Conservation (phyloP, 1,284 basidiomycete genomes). For the Porodaedalea pini region DNA sequence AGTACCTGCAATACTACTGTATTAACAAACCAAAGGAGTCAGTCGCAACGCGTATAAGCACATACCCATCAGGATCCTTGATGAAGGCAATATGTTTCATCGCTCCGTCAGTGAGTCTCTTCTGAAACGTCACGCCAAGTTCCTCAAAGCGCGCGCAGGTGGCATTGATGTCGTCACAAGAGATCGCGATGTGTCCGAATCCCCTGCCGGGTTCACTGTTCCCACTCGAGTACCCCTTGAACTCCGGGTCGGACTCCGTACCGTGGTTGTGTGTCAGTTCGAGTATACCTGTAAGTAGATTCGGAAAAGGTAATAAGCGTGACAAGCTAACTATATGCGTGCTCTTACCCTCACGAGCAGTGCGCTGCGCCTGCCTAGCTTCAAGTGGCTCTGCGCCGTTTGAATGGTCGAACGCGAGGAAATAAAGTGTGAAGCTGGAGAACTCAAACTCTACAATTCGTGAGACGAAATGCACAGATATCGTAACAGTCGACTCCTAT, state of each 20-base stretch:
- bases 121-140: constrained; percentile 86
- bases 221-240: constrained; percentile 78
- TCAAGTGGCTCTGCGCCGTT: constrained; percentile 44
- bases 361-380: constrained; percentile 45
- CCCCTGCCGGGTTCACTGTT: constrained; percentile 80
- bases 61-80: constrained; percentile 80
- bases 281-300: constrained; percentile 55
- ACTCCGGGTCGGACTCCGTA: constrained; percentile 75
- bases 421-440: constrained; percentile 74
- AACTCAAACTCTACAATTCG: constrained; percentile 44
- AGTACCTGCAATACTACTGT: constrained; percentile 36
- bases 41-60: constrained; percentile 10
- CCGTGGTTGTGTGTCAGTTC: constrained; percentile 91
- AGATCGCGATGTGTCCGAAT: constrained; percentile 87
- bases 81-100: constrained; percentile 89
- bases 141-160: constrained; percentile 84
- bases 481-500: background rate
- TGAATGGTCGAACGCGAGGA: constrained; percentile 71
- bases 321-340: background rate
- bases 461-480: constrained; percentile 13
- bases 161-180: constrained; percentile 78
- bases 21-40: background rate
- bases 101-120: constrained; percentile 79
- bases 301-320: background rate
- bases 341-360: constrained; percentile 59